phyloP scores from a whole-genome alignment of 805 yeast genomes.

The Kluyveromyces starmeri region DNA sequence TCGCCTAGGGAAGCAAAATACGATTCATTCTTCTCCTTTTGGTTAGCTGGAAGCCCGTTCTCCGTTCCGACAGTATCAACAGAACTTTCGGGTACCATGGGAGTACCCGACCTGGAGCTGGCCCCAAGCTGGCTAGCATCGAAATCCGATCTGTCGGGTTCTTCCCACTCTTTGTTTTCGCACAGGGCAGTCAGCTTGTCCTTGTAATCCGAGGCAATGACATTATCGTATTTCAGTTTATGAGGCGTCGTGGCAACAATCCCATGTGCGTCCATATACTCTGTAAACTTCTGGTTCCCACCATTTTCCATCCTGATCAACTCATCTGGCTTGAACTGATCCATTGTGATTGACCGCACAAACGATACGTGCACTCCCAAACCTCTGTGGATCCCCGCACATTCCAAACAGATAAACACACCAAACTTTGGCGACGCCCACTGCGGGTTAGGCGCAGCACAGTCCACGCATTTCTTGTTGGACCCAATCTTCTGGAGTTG shows the following conservation, averaged over 20 bases:
- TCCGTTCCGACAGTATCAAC: slow-evolving; percentile 29
- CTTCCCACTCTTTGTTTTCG: slow-evolving; percentile 62
- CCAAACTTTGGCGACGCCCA: slow-evolving; percentile 99
- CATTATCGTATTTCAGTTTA: slow-evolving; percentile 72
- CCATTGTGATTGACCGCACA: slow-evolving; percentile 96
- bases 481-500: slow-evolving; percentile 73
- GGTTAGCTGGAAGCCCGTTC: slow-evolving; percentile 22
- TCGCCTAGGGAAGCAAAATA: slow-evolving; percentile 77
- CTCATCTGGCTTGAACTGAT: slow-evolving; percentile 93
- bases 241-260: slow-evolving; percentile 56
- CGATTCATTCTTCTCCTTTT: slow-evolving; percentile 61
- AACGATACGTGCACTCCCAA: slow-evolving; percentile 95
- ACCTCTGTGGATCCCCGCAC: slow-evolving; percentile 95
- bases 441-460: slow-evolving; percentile 93
- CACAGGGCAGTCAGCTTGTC: slow-evolving; percentile 65
- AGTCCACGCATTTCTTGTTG: slow-evolving; percentile 87
- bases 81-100: slow-evolving; percentile 6
- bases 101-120: slow-evolving; percentile 1
- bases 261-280: slow-evolving; percentile 65
- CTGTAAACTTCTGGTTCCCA: slow-evolving; percentile 71
- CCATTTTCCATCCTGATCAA: slow-evolving; percentile 86
- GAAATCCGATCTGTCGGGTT: slow-evolving; percentile 48
- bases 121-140: slow-evolving; percentile 19
- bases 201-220: slow-evolving; percentile 92
- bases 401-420: slow-evolving; percentile 91